These are phyloP conservation scores for Globisporangium barbulae DNA, from an alignment of 352 stramenopile genomes.

Conservation along the genomic window DNA sequence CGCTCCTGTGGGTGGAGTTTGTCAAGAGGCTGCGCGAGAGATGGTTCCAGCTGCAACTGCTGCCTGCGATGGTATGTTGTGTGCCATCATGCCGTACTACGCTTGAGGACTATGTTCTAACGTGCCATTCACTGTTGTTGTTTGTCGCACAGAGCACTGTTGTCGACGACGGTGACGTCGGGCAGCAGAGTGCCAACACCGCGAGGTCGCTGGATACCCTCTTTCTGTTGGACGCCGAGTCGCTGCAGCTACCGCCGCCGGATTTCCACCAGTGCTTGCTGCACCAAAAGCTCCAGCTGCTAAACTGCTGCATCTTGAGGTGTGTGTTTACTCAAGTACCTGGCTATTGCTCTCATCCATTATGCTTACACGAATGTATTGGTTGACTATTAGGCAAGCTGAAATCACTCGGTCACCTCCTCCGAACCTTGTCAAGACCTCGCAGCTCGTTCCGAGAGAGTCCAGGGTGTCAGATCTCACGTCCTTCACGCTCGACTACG, in stretches of 20 bases:
- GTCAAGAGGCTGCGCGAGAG: slow-evolving; percentile 68
- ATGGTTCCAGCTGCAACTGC: slow-evolving; percentile 61
- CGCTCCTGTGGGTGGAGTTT: slow-evolving; percentile 81
- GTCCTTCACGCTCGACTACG: slow-evolving; percentile 29
- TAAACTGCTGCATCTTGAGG: slow-evolving; percentile 78
- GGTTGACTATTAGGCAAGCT: slow-evolving; percentile 19
- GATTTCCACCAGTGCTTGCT: slow-evolving; percentile 76
- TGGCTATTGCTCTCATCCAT: neutral
- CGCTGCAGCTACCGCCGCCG: slow-evolving; percentile 44
- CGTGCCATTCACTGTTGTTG: neutral
- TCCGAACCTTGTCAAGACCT: neutral
- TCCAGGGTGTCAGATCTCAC: slow-evolving; percentile 29
- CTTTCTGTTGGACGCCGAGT: slow-evolving; percentile 51
- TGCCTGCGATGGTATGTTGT: slow-evolving; percentile 63
- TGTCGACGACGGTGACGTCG: slow-evolving; percentile 17
- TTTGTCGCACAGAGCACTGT: slow-evolving; percentile 30
- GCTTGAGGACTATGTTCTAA: neutral
- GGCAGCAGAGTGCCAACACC: slow-evolving; percentile 24
- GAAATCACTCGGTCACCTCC: slow-evolving; percentile 18
- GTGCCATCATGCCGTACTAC: neutral
- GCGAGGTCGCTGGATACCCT: slow-evolving; percentile 41
- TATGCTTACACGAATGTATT: neutral
- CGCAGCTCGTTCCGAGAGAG: neutral
- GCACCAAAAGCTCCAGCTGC: slow-evolving; percentile 76
- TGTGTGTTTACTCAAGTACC: slow-evolving; percentile 10